These are phyloP conservation scores for Melanopsichium pennsylvanicum DNA, from an alignment of 1,284 basidiomycete species.

Conservation along the genomic window DNA sequence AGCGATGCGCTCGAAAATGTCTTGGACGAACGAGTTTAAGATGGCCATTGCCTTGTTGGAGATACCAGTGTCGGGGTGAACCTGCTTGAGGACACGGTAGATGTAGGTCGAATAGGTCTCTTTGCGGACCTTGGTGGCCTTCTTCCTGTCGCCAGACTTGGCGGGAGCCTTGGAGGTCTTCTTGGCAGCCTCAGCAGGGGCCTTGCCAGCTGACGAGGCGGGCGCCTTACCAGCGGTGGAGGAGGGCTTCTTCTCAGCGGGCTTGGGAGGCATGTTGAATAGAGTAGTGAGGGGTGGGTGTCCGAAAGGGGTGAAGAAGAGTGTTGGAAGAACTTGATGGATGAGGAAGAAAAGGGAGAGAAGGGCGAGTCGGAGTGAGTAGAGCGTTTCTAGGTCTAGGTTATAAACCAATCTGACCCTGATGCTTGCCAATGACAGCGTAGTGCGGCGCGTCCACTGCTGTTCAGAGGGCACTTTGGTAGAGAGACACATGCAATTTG, in stretches of 20 bases:
- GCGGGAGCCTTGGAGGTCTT: conserved; percentile 67
- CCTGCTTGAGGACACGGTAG: conserved; percentile 73
- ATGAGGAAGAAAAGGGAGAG: conserved; percentile 24
- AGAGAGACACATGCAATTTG: background rate
- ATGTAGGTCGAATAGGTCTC: conserved; percentile 69
- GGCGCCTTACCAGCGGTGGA: conserved; percentile 72
- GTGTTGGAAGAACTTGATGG: conserved; percentile 32
- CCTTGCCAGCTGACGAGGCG: conserved; percentile 68
- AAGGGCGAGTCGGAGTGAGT: conserved; percentile 19
- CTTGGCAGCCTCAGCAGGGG: conserved; percentile 72
- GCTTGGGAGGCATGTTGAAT: conserved; percentile 62
- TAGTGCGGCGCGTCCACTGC: no score
- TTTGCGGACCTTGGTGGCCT: conserved; percentile 73
- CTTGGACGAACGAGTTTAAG: conserved; percentile 67
- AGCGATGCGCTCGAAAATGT: conserved; percentile 69
- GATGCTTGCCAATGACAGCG: no score
- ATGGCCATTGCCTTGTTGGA: conserved; percentile 69
- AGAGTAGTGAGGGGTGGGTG: conserved; percentile 9
- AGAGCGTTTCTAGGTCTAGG: conserved; percentile 16
- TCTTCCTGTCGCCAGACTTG: conserved; percentile 72
- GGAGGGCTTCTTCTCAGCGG: conserved; percentile 69
- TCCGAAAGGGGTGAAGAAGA: background rate
- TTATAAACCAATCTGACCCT: conserved; percentile 33
- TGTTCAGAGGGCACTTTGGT: no score
- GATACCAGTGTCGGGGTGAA: conserved; percentile 68